phyloP scores from a whole-genome alignment of 192 early-diverging fungal species.

The Thoreauomyces humboldtii region DNA sequence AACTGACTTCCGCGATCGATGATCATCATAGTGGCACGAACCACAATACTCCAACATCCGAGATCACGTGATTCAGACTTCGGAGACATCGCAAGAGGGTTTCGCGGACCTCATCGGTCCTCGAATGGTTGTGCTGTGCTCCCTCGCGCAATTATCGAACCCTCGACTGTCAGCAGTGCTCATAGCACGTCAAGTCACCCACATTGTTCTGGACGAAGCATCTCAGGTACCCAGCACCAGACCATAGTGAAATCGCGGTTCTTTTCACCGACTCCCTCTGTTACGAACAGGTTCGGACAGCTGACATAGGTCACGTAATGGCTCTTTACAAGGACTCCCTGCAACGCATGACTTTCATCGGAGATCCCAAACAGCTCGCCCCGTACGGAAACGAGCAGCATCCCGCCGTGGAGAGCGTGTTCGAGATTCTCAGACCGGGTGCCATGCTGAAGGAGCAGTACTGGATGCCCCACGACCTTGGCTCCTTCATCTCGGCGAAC shows the following conservation, averaged over 20 bases:
- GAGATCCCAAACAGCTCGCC: slow-evolving; percentile 22
- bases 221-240: slow-evolving; percentile 10
- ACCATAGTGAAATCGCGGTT: no score
- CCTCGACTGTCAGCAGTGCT: background rate
- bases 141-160: slow-evolving; percentile 15
- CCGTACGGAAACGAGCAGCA: slow-evolving; percentile 18
- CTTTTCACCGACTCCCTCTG: no score
- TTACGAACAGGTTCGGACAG: no score
- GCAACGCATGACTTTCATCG: slow-evolving; percentile 19
- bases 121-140: slow-evolving; percentile 18
- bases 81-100: background rate
- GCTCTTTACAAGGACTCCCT: slow-evolving; percentile 9
- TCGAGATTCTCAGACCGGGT: slow-evolving; percentile 7
- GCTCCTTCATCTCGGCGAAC: slow-evolving; percentile 8
- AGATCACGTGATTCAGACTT: slow-evolving; percentile 9
- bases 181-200: slow-evolving; percentile 4
- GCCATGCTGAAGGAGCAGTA: slow-evolving; percentile 20
- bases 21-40: slow-evolving; percentile 6
- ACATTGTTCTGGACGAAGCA: slow-evolving; percentile 22
- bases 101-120: slow-evolving; percentile 12
- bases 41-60: slow-evolving; percentile 12
- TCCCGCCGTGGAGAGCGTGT: slow-evolving; percentile 16
- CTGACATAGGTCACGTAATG: slow-evolving; percentile 4
- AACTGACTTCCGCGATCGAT: background rate
- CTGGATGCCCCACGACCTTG: slow-evolving; percentile 18